Base-by-base conservation (phyloP, 176 grass and related monocot species). In the Echinochloa phyllopogon region DNA sequence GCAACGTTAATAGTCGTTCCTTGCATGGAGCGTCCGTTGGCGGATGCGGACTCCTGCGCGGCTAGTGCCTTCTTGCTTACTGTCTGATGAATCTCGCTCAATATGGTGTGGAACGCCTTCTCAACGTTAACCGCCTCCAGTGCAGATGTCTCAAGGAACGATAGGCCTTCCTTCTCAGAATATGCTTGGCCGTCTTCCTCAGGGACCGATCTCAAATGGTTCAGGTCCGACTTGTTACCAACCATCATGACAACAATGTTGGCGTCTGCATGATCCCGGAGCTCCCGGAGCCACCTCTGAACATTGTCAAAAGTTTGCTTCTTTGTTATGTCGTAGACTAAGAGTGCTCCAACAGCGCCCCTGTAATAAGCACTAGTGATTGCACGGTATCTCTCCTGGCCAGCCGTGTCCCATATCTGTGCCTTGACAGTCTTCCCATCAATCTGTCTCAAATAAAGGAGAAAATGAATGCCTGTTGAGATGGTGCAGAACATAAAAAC, bases 291-390 rank as follows among this genome's bases (percentile, higher is more conserved):
- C 92, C 89, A 94, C 70, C 88, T 91, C 83, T 91, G 83, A 76
- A 88, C 88, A 72, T 88, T 88, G 56, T 91, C 88, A 8, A 91
- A 94, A 4, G 88, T 86, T 51, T 81, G 88, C 79, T 70, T 94
- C 86, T 94, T 94, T 64, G 92, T 86, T 86, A 94, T 88, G 70
- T 94, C 92, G 48, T 81, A 94, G 48, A 73, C 92, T 3, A 91
- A 63, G 10, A 94, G 88, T 4, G 92, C 92, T 67, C 86, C 86
- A 21, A 94, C 92, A 10, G 88, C 86, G 36, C 86, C 83, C 21
- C 88, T 79, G 86, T 91, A 94, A 82, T 91, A 88, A 60, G 92
- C 86, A 72, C 92, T 91, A n/a, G 92, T 94, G 69, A 94, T 94
- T 18, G 88, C 88, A 72, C 92, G 88, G 69, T 91, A 94, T 72